Evolutionary conservation across 495 filamentous ascomycete genomes (phyloP), one percentile per base, ranked within the genome.

Genomic region (Alectoria sarmentosa): DNA sequence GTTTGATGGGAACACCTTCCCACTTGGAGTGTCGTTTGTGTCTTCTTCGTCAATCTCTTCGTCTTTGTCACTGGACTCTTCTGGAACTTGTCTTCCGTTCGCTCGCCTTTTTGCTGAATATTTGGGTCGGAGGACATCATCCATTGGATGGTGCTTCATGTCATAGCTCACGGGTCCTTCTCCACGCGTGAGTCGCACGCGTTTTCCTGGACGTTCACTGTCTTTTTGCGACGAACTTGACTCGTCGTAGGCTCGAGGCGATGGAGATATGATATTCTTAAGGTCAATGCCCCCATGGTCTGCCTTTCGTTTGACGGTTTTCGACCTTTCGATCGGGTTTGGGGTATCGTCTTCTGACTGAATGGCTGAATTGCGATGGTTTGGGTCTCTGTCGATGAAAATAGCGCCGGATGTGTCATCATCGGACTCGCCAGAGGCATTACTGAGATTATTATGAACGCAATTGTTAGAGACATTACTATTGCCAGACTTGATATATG

Each of bases 131-230:
- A 71, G 52, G 19, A 69, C 46, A 32, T 70, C 69, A 44, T 74
- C 74, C 69, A 76, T 72, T 26, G 74, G 74, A 65, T 76, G 74
- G 34, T 69, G 72, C 64, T 71, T 72, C 65, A 67, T 62, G 28
- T 75, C 71, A 54, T 76, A 76, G 37, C 41, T 64, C 19, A 54
- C 48, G 9, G 42, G 56, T 32, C 30, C 41, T 19, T 44, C 9
- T 32, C 23, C 14, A 6, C 56, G 61, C 13, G 34, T 38, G 21
- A 32, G 55, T 15, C 65, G 55, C 21, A 19, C 61, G 28, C 46
- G 56, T 37, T 64, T 64, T 38, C 37, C n/a, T 2, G 1, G 23
- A 10, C 7, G 11, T 32, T 55, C 30, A 21, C 13, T 7, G 5
- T 21, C 30, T 6, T 32, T 7, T 32, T 32, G 23, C 7, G 14